Evolutionary conservation across 306 rosid species (phyloP), one percentile per base, ranked within the genome.

Genomic region (Prinsepia uniflora): DNA sequence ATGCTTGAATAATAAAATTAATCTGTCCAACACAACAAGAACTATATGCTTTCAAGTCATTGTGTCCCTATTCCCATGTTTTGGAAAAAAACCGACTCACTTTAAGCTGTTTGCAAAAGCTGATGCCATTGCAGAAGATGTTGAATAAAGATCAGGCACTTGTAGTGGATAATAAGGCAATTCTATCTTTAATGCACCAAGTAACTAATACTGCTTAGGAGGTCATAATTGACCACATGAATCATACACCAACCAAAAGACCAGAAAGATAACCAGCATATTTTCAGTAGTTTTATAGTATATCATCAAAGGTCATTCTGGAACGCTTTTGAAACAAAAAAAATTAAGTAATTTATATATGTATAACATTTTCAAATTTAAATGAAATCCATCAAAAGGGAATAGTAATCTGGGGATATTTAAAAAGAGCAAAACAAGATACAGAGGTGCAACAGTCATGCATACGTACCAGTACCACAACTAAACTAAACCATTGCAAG

Each of bases 301-400:
- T 14, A 57, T 22, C 49, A 3, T 52, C 48, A 18, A 39, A n/a
- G 49, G 10, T 14, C 19, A 11, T 13, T 24, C 24, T 5, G 6
- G 52, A 54, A 69, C 41, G 64, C 24, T 41, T 56, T 55, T 68
- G 14, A 53, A 68, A 11, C 49, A 19, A 68, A 56, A 41, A 68
- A 68, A 56, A 22, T 36, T n/a, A 53, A 8, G 19, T 7, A 20
- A 41, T 8, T 7, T n/a, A 9, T 10, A 63, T 17, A 63, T 6
- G 30, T 53, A 19, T 34, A 50, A 8, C 13, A 36, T 12, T 8
- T 8, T 39, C 3, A 39, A 40, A 18, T 47, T 50, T 10, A 1
- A 36, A 10, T 10, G 30, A 36, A 36, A 68, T 52, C 12, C 61
- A 68, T 39, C n/a, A 3, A 1, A 30, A 34, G 2, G 22, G 3